phyloP scores from a whole-genome alignment of 495 filamentous ascomycete genomes.

The Penicillium parvum region DNA sequence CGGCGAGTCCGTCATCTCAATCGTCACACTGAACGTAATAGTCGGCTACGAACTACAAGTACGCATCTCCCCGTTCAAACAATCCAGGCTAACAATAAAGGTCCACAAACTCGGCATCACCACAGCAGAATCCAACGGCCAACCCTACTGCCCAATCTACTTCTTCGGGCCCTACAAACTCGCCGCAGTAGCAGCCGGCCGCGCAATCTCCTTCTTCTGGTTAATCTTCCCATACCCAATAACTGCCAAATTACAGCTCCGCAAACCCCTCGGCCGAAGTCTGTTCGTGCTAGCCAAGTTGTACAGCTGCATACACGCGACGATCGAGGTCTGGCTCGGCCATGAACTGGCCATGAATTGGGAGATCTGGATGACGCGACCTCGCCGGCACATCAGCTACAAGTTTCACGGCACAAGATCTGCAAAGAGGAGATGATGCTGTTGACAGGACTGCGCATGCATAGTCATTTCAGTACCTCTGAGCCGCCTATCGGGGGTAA shows the following conservation, averaged over 20 bases:
- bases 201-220: conserved; percentile 71
- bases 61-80: too few relatives aligned
- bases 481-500: conserved; percentile 37
- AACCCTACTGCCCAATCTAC: conserved; percentile 66
- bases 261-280: conserved; percentile 59
- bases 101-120: conserved; percentile 59
- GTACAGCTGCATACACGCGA: conserved; percentile 64
- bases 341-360: conserved; percentile 51
- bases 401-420: conserved; percentile 21
- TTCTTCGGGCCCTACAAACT: conserved; percentile 65
- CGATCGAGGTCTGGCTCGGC: conserved; percentile 54
- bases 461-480: conserved; percentile 33
- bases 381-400: conserved; percentile 19
- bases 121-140: conserved; percentile 54
- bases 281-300: conserved; percentile 70
- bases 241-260: conserved; percentile 62
- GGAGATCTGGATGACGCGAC: conserved; percentile 43
- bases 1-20: conserved; percentile 56
- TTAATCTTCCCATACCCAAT: conserved; percentile 72
- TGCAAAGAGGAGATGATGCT: conserved; percentile 36
- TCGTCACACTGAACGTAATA: conserved; percentile 65
- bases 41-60: conserved; percentile 74
- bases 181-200: conserved; percentile 62
- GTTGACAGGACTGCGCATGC: conserved; percentile 26
- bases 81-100: conserved; percentile 22